phyloP scores from a whole-genome alignment of 2,329 filamentous ascomycete genomes.

The Cladosporium halotolerans region DNA sequence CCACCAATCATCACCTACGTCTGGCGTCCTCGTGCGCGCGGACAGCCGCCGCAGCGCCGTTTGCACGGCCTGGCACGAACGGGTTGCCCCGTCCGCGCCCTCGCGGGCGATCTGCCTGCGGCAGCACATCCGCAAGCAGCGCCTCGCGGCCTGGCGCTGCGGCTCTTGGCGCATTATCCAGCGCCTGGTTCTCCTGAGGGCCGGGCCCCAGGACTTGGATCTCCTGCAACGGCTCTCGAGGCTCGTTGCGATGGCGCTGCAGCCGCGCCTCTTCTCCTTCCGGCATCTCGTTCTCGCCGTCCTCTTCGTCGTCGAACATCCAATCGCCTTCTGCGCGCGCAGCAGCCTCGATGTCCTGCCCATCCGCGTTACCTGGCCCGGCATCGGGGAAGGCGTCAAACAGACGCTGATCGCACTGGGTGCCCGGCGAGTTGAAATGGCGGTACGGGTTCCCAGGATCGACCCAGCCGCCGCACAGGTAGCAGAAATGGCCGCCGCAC shows the following conservation, averaged over 20 bases:
- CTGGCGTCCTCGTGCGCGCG: constrained; percentile 12
- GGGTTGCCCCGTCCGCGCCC: constrained; percentile 21
- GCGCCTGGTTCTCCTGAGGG: too few relatives aligned
- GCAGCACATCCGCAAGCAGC: too few relatives aligned
- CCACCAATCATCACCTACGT: background rate
- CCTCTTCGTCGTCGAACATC: constrained; percentile 25
- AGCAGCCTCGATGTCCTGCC: constrained; percentile 27
- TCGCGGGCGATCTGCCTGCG: background rate
- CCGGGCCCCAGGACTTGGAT: too few relatives aligned
- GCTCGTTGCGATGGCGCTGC: too few relatives aligned
- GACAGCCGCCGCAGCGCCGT: constrained; percentile 16
- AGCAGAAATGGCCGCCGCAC: constrained; percentile 91
- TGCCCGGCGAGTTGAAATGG: constrained; percentile 74
- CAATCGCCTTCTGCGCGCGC: too few relatives aligned
- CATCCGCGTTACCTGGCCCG: constrained; percentile 56
- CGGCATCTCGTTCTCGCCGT: constrained; percentile 14
- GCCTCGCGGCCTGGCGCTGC: too few relatives aligned
- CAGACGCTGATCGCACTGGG: constrained; percentile 69
- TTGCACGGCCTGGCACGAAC: constrained; percentile 17
- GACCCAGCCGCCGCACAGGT: constrained; percentile 85
- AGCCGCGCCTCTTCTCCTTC: too few relatives aligned
- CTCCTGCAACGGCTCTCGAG: too few relatives aligned
- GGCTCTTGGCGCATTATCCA: too few relatives aligned
- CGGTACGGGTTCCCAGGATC: constrained; percentile 73
- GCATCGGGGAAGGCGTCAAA: constrained; percentile 67